These are phyloP conservation scores for Calonectria honghensis DNA, from an alignment of 2,329 filamentous ascomycete species.

Conservation along the genomic window DNA sequence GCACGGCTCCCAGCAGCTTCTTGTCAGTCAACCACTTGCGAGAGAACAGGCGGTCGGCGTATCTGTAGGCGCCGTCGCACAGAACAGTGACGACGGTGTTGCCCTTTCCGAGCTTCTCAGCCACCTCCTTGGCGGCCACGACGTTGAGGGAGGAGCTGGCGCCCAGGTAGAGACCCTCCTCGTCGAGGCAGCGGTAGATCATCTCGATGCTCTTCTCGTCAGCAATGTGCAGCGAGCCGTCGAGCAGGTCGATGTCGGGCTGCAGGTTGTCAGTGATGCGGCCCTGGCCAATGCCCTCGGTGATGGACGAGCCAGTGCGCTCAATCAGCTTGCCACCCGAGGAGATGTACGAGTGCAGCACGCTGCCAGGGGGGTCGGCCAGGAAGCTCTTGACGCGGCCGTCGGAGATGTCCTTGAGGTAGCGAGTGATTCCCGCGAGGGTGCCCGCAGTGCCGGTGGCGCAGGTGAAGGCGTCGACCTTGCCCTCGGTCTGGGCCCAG, in stretches of 20 bases:
- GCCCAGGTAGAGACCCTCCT: slow-evolving; percentile 96
- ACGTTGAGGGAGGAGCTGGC: slow-evolving; percentile 97
- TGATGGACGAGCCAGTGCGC: slow-evolving; percentile 90
- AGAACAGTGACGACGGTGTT: slow-evolving; percentile 95
- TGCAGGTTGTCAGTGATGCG: slow-evolving; percentile 95
- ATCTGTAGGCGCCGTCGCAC: slow-evolving; percentile 97
- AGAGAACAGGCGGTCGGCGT: slow-evolving; percentile 95
- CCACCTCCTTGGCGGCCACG: slow-evolving; percentile 94
- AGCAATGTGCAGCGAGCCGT: slow-evolving; percentile 88
- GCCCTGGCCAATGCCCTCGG: slow-evolving; percentile 97
- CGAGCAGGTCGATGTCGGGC: slow-evolving; percentile 88
- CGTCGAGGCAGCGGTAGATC: slow-evolving; percentile 96
- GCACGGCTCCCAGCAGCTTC: slow-evolving; percentile 87
- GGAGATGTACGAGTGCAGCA: slow-evolving; percentile 93
- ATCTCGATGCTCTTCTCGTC: slow-evolving; percentile 98
- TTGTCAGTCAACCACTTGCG: slow-evolving; percentile 93
- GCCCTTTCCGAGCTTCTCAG: slow-evolving; percentile 90
- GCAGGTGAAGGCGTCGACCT: slow-evolving; percentile 95
- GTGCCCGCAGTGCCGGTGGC: slow-evolving; percentile 95
- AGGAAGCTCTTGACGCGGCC: slow-evolving; percentile 91
- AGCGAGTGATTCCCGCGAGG: slow-evolving; percentile 90
- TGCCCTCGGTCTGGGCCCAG: slow-evolving; percentile 91
- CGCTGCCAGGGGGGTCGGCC: slow-evolving; percentile 94
- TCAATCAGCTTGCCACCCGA: slow-evolving; percentile 90
- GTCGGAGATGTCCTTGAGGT: slow-evolving; percentile 87